Conservation (phyloP, 1,139 yeast species). For the Pneumocystis jirovecii region DNA sequence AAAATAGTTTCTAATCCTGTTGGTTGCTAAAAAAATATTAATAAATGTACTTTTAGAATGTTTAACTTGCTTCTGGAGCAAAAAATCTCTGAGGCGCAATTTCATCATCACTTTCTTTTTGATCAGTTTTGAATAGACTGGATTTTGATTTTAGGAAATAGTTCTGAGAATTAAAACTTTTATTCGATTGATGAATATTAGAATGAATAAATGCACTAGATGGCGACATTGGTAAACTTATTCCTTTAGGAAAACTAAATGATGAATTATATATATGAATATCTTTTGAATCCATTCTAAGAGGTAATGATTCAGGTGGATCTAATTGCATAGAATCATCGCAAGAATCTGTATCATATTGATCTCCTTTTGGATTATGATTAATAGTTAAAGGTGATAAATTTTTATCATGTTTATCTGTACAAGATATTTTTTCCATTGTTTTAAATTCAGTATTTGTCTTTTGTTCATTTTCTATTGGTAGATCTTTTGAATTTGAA, state of each 20-base stretch:
- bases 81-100: slow-evolving; percentile 11
- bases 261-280: neutral
- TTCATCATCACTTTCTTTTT: neutral
- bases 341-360: neutral
- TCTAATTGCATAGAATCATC: neutral
- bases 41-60: neutral
- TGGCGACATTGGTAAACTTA: neutral
- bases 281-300: neutral
- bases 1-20: slow-evolving; percentile 12
- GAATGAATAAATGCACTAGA: neutral
- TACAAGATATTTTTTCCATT: neutral
- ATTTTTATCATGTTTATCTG: neutral
- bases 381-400: neutral
- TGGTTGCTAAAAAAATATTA: slow-evolving; percentile 1
- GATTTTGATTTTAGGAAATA: neutral
- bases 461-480: neutral
- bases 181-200: neutral
- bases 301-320: slow-evolving; percentile 1
- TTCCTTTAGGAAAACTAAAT: neutral
- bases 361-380: neutral
- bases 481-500: neutral
- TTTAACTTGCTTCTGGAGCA: slow-evolving; percentile 8
- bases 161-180: neutral
- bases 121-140: neutral
- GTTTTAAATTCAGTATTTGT: neutral